Base-by-base conservation (phyloP, 495 filamentous ascomycete species). In the Cetradonia linearis region DNA sequence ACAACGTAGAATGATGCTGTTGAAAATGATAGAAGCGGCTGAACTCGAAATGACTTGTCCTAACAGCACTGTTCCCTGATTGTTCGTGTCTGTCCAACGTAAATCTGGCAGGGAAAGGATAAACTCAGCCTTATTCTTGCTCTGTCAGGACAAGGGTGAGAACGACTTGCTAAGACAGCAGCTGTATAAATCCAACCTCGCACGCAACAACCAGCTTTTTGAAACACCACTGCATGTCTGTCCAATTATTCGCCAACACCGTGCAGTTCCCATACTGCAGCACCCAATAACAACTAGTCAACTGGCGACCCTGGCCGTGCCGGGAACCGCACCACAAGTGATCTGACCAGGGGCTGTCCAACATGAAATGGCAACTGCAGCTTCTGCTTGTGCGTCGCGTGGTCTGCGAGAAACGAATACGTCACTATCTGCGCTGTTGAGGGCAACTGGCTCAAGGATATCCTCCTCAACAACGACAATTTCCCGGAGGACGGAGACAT, bases 291-390 rank as follows among this genome's bases (percentile, higher is more conserved):
- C 42, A 20, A n/a, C n/a, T 46, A 46, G 2, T 14, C 6, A 9
- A 23, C 3, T 46, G 42, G 42, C 42, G 42, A 46, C 42, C 10
- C 1, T 1, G 42, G 20, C 20, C 33, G 16, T 30, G 49, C 50
- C 9, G 28, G 14, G 50, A 54, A 30, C 50, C 50, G 50, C 50
- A 34, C 50, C 50, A 54, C 50, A 34, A 34, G 30, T 54, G 16
- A 34, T 20, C 20, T 54, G 31, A 54, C 18, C 10, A 5, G n/a
- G 9, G 4, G 28, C 11, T 7, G 46, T 37, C 34, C 46, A 59
- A 16, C 47, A 59, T 59, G 57, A 46, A 16, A 59, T 59, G 57
- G 57, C 47, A 59, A 30, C 57, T 50, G 36, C 37, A 38, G 36
- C 47, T 60, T 40, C 36, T 40, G 16, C 18, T 53, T 40, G n/a